Conservation (phyloP, 164 flowering plant genomes). For the Nymphaea colorata region DNA sequence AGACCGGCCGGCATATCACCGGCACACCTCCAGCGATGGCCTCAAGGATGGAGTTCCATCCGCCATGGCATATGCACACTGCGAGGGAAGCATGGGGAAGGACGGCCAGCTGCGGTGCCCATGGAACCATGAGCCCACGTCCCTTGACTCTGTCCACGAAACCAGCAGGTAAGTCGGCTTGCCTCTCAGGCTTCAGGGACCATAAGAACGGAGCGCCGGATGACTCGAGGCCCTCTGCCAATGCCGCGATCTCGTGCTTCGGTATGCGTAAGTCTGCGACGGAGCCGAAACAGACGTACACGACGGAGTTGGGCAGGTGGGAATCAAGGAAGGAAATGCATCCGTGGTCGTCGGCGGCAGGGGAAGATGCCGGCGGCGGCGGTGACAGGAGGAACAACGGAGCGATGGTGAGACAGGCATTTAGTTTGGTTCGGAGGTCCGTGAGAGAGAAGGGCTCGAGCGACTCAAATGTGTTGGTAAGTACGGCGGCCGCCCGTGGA, state of each 20-base stretch:
- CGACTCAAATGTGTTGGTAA: conserved; percentile 36
- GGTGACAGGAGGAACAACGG: conserved; percentile 12
- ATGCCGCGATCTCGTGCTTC: conserved; percentile 11
- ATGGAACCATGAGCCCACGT: conserved; percentile 18
- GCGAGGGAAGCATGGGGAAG: conserved; percentile 14
- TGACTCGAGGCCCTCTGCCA: conserved; percentile 22
- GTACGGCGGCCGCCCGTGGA: conserved; percentile 23
- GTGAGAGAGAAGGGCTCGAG: conserved; percentile 18
- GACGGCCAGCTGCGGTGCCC: conserved; percentile 24
- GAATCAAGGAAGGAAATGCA: conserved; percentile 40
- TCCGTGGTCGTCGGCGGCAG: conserved; percentile 19
- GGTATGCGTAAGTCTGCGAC: conserved; percentile 9
- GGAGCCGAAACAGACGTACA: conserved; percentile 50
- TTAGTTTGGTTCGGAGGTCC: conserved; percentile 20
- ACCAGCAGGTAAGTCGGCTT: conserved; percentile 10
- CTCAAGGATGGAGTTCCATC: conserved; percentile 28
- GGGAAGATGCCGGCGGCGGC: too few species aligned
- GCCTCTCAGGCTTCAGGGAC: conserved; percentile 12
- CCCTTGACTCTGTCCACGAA: conserved; percentile 11
- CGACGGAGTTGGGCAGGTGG: conserved; percentile 24
- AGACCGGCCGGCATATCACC: conserved; percentile 19
- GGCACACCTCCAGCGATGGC: conserved; percentile 16
- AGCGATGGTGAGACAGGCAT: conserved; percentile 28
- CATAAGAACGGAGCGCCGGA: conserved; percentile 16
- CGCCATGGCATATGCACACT: conserved; percentile 19